Percentiles rank a stretch among this genome's conserved stretches.
phyloP scores from a whole-genome alignment of 139 green algal genomes.

The Mesotaenium endlicherianum region DNA sequence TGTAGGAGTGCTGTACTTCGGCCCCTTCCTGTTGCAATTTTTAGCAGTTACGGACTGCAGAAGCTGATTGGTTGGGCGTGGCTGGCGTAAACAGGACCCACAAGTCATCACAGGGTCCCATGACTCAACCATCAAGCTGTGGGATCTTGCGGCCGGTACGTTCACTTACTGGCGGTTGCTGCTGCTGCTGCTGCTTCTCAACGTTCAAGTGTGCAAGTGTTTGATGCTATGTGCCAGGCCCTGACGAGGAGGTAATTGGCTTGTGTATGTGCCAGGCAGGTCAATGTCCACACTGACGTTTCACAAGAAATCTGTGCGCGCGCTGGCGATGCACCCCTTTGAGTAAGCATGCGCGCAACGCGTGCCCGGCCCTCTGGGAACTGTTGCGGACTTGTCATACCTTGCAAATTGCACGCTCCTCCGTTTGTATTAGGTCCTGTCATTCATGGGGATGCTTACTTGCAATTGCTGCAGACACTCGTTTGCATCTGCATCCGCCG shows the following conservation, averaged over 20 bases:
- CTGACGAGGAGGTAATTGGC: neutral
- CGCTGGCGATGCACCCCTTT: slow-evolving; percentile 74
- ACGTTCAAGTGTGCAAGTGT: neutral
- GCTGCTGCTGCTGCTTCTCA: neutral
- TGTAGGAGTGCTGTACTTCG: too few species aligned
- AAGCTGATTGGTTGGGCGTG: too few species aligned
- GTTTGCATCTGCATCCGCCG: slow-evolving; percentile 81
- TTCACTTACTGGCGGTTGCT: slow-evolving; percentile 2
- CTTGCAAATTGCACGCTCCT: neutral
- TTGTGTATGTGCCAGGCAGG: slow-evolving; percentile 58
- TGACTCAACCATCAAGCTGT: slow-evolving; percentile 81
- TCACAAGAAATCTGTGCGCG: slow-evolving; percentile 94
- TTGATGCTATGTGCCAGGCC: neutral
- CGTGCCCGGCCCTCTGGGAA: neutral
- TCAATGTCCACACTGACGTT: slow-evolving; percentile 87
- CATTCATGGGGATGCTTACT: neutral
- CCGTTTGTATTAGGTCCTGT: neutral
- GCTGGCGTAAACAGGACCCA: slow-evolving; percentile 49
- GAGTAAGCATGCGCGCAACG: slow-evolving; percentile 57
- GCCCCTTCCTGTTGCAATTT: too few species aligned
- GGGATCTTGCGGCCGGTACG: slow-evolving; percentile 70
- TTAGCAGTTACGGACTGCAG: too few species aligned
- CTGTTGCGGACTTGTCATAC: neutral
- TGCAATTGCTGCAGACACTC: slow-evolving; percentile 39
- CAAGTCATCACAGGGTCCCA: slow-evolving; percentile 90